phyloP scores from a whole-genome alignment of 2,329 filamentous ascomycete species.

The Exophiala mesophila region DNA sequence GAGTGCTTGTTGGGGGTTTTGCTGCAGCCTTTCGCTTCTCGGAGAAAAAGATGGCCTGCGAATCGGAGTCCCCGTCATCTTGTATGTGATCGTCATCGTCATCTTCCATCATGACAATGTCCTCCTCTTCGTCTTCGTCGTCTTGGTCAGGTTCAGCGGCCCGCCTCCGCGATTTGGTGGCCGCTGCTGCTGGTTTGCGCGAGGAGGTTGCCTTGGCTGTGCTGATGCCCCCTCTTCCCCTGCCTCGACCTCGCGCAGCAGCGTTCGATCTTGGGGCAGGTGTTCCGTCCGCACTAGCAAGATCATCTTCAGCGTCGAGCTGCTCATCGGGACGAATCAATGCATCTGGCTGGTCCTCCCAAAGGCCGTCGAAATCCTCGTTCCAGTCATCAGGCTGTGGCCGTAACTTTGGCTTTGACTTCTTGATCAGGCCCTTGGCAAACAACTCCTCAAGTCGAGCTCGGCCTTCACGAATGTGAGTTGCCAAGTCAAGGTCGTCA shows the following conservation, averaged over 20 bases:
- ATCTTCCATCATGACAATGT: slow-evolving; percentile 40
- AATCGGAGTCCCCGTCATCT: slow-evolving; percentile 31
- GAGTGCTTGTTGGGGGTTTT: slow-evolving; percentile 2
- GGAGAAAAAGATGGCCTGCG: slow-evolving; percentile 26
- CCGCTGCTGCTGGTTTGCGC: slow-evolving; percentile 31
- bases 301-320: slow-evolving; percentile 25
- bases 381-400: slow-evolving; percentile 80
- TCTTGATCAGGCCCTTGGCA: slow-evolving; percentile 58
- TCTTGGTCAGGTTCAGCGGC: slow-evolving; percentile 34
- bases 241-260: slow-evolving; percentile 44
- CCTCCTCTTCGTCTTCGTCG: slow-evolving; percentile 33
- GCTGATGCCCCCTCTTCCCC: slow-evolving; percentile 42
- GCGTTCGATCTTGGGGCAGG: slow-evolving; percentile 35
- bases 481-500: slow-evolving; percentile 65
- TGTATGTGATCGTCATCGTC: slow-evolving; percentile 32
- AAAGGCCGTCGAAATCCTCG: slow-evolving; percentile 78
- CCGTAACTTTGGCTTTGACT: slow-evolving; percentile 58
- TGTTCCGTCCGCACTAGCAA: slow-evolving; percentile 45
- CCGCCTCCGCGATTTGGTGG: slow-evolving; percentile 30
- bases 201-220: slow-evolving; percentile 35
- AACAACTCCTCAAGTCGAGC: slow-evolving; percentile 67
- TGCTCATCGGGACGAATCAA: slow-evolving; percentile 49
- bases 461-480: slow-evolving; percentile 68
- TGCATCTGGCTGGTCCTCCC: slow-evolving; percentile 73
- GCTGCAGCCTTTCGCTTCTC: slow-evolving; percentile 13